phyloP scores from a whole-genome alignment of 768 basidiomycete genomes.

The Lactarius tabidus region DNA sequence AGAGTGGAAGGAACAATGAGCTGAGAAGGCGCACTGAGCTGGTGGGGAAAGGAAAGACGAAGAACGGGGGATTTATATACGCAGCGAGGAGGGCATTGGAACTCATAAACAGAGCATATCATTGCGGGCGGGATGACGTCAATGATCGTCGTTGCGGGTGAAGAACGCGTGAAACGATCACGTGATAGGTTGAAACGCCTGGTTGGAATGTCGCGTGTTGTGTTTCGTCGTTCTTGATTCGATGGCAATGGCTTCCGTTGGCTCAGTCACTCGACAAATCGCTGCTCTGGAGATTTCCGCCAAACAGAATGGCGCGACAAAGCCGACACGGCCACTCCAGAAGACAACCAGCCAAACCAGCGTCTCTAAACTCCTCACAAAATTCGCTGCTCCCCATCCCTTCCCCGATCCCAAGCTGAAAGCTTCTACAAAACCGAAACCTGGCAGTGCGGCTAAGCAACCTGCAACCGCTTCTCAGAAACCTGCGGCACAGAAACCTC shows the following conservation, averaged over 20 bases:
- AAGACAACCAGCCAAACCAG: conserved; percentile 59
- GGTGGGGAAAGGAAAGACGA: neutral
- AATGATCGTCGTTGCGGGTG: neutral
- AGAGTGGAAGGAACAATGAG: conserved; percentile 9
- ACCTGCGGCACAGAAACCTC: conserved; percentile 25
- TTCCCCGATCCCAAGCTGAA: conserved; percentile 31
- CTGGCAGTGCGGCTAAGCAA: conserved; percentile 29
- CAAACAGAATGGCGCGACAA: conserved; percentile 39
- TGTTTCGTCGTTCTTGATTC: neutral
- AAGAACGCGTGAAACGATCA: conserved; percentile 4
- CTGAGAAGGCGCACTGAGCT: neutral
- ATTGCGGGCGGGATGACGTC: conserved; percentile 2
- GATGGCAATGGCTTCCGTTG: conserved; percentile 42
- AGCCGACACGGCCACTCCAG: conserved; percentile 35
- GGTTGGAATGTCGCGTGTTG: neutral
- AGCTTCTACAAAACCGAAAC: conserved; percentile 25
- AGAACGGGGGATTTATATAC: conserved; percentile 4
- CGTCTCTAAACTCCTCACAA: conserved; percentile 68
- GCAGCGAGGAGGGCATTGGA: neutral
- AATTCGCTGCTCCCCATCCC: conserved; percentile 66
- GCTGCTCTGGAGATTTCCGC: conserved; percentile 62
- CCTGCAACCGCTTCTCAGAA: conserved; percentile 13
- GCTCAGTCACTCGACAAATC: conserved; percentile 59
- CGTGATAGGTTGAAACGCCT: conserved; percentile 8
- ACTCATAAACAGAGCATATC: neutral